A percentile compares a stretch with the other conserved stretches of the same genome.
Conservation (phyloP, 257 asterid species). For the Penstemon newberryi region DNA sequence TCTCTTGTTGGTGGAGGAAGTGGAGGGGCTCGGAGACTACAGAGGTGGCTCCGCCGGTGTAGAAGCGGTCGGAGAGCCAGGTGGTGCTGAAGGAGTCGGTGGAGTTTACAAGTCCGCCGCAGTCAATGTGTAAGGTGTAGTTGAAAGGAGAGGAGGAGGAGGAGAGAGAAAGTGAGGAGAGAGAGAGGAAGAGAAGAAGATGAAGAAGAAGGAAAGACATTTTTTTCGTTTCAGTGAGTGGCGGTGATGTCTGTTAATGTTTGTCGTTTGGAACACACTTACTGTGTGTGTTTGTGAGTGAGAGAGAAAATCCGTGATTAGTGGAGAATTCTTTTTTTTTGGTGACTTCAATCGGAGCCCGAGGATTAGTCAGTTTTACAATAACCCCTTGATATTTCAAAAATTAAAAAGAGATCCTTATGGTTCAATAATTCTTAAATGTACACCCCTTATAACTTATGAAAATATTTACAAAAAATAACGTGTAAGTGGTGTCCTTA, state of each 20-base stretch:
- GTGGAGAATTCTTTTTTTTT: background rate
- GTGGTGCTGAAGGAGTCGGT: slow-evolving; percentile 65
- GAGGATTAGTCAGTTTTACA: background rate
- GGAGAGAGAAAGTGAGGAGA: slow-evolving; percentile 27
- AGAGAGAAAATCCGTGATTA: background rate
- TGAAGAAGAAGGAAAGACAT: slow-evolving; percentile 38
- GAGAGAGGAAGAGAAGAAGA: slow-evolving; percentile 24
- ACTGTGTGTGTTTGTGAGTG: slow-evolving; percentile 18
- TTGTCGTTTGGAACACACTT: slow-evolving; percentile 29
- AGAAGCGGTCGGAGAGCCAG: slow-evolving; percentile 89
- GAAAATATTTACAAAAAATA: too few relatives aligned
- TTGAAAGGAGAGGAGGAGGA: slow-evolving; percentile 40
- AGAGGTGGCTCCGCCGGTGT: slow-evolving; percentile 68
- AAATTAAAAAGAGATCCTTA: too few relatives aligned
- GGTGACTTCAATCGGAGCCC: slow-evolving; percentile 5
- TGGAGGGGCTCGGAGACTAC: slow-evolving; percentile 89
- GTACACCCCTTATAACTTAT: too few relatives aligned
- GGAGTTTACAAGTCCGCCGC: slow-evolving; percentile 70
- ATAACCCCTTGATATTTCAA: too few relatives aligned
- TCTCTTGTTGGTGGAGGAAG: slow-evolving; percentile 74
- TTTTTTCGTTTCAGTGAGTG: slow-evolving; percentile 15
- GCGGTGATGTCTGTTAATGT: slow-evolving; percentile 15
- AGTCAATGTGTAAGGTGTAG: slow-evolving; percentile 67
- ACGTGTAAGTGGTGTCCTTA: too few relatives aligned
- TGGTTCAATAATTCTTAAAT: too few relatives aligned